Base-by-base conservation (phyloP, 768 basidiomycete species). In the Boletales sp. region DNA sequence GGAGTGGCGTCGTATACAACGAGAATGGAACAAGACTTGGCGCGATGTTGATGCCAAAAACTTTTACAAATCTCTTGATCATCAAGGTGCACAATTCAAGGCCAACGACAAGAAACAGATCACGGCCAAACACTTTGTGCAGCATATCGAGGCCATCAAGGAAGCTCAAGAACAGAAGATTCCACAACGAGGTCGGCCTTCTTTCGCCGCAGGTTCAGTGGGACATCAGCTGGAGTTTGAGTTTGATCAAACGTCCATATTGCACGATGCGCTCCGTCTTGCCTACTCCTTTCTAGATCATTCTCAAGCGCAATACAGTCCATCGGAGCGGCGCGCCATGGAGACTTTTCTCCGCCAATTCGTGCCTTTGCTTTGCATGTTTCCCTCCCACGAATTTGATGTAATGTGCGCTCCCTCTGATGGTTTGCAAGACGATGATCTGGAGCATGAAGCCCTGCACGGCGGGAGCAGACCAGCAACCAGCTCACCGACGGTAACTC, bases 11-110 rank as follows among this genome's bases (percentile, higher is more conserved):
- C 79, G 90, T 31, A 84, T 88, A 28, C 90, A 94, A 67, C 79
- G 95, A 28, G 94, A 97, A 68, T 98, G 93, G 92, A 91, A 87
- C 70, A 81, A 88, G 53, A 94, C 93, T 14, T 98, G 96, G 96
- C 79, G 93, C 44, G 95, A 97, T 66, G 88, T 94, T 43, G 93
- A 99, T 61, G 86, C 87, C 49, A 94, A 93, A 72, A 98, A 98
- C 73, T 98, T 94, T 66, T 95, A 96, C 83, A 97, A 95, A 72
- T 87, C 88, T 30, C 83, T 98, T 44, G 96, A 99, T 65, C 92
- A 96, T 63, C 94, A 96, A 67, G 94, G 93, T 15, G 89, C 90
- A 67, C 83, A 79, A 51, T 96, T 95, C 83, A 98, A 97, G 74
- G 78, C 78, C 50, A 94, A 92, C 67, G 96, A 99, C 76, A 97